Evolutionary conservation across 768 basidiomycete species (phyloP).

Genomic region (Leccinum disarticulatum): DNA sequence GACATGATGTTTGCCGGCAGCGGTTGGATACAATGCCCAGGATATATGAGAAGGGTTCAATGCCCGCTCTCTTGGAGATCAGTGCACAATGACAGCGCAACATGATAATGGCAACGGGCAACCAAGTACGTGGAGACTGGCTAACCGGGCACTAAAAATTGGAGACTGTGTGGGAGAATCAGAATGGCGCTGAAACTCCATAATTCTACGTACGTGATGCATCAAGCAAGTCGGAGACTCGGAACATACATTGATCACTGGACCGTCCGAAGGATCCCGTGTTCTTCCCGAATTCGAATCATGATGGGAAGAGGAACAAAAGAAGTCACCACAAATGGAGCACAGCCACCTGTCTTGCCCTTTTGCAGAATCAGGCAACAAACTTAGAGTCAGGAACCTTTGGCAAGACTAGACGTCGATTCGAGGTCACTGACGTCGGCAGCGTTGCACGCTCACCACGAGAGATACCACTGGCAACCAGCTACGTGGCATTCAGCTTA

Average conservation of each 20-base stretch:
- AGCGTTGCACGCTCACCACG: background rate
- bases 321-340: background rate
- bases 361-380: background rate
- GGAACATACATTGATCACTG: background rate
- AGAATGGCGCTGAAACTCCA: background rate
- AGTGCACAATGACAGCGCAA: background rate
- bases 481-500: background rate
- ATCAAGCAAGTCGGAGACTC: background rate
- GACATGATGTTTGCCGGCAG: background rate
- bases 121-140: background rate
- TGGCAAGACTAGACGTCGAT: background rate
- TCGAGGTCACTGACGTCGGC: background rate
- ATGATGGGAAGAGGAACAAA: background rate
- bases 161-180: background rate
- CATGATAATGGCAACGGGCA: background rate
- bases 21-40: background rate
- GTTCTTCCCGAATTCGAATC: background rate
- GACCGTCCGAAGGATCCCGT: background rate
- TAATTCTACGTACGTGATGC: background rate
- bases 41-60: background rate
- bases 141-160: background rate
- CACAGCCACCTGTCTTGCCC: background rate
- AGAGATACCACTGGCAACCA: constrained; percentile 4
- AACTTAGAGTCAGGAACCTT: background rate
- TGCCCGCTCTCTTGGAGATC: background rate